Evolutionary conservation across 2,329 filamentous ascomycete species (phyloP).

Genomic region (Pseudocercospora macadamiae): DNA sequence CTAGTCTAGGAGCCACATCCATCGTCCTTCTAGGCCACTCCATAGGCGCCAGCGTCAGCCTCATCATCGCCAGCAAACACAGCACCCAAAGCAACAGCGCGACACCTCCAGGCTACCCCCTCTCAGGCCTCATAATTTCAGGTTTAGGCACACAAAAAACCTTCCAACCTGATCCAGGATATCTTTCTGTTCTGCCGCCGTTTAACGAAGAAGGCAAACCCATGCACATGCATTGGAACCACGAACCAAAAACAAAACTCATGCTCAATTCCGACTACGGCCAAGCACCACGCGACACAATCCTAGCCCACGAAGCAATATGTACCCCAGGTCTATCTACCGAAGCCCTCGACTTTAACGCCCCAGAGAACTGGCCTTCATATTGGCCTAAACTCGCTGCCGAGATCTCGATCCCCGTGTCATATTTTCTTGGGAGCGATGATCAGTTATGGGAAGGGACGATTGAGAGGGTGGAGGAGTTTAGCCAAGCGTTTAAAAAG

Average conservation of each 20-base stretch:
- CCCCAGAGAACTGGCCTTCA: constrained; percentile 13
- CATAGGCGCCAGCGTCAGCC: constrained; percentile 11
- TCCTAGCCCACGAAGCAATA: constrained; percentile 18
- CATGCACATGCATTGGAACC: constrained; percentile 16
- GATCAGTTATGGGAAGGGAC: constrained; percentile 16
- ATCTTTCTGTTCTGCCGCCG: constrained; percentile 1
- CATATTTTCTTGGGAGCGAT: constrained; percentile 18
- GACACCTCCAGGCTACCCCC: constrained; percentile 6
- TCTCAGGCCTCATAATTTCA: constrained; percentile 14
- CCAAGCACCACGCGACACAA: constrained; percentile 15
- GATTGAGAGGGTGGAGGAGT: constrained; percentile 7
- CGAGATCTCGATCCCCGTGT: constrained; percentile 16
- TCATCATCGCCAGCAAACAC: constrained; percentile 12
- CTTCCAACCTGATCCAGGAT: constrained; percentile 13
- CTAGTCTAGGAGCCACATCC: constrained; percentile 13
- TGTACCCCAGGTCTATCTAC: constrained; percentile 13
- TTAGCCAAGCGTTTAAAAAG: constrained; percentile 12
- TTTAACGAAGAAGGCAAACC: constrained; percentile 15
- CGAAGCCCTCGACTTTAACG: constrained; percentile 16
- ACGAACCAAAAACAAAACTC: constrained; percentile 17
- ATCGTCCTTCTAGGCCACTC: constrained; percentile 13
- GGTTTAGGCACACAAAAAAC: constrained; percentile 15
- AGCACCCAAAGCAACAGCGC: constrained; percentile 2
- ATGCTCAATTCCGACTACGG: constrained; percentile 16
- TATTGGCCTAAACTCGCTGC: constrained; percentile 17